Base-by-base conservation (phyloP, 2,329 filamentous ascomycete species). In the Paraconiothyrium sp. region DNA sequence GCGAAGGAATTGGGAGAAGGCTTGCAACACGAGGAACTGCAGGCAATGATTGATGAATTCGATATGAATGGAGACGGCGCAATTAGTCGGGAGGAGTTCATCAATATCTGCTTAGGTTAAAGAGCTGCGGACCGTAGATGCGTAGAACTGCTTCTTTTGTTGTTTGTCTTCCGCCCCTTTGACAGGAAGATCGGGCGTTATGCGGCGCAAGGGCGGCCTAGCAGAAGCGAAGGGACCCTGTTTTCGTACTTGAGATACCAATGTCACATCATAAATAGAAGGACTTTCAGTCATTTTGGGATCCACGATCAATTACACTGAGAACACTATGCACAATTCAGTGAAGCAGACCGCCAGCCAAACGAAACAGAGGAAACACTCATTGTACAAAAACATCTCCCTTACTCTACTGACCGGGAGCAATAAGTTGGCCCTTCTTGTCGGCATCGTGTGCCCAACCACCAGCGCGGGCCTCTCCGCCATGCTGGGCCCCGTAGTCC, bases 41-140 rank as follows among this genome's bases (percentile, higher is more conserved):
- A 88, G 70, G 93, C 93, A 67, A 99, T 99, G 95, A 95, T 99
- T 81, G 93, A 97, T 74, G 94, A 98, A 80, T 96, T 98, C 82
- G 95, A 99, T 82, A 85, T 97, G 67, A 92, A 97, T 75, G 94
- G 93, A 1, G 96, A 97, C 70, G 94, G 94, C 11, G 93, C 85
- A 60, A 89, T 90, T 67, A 85, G 83, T 51, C 77, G 85, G 70
- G 88, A 90, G 61, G 88, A 88, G 61, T 90, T 90, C 80, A 82
- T 90, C 69, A 84, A 85, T n/a, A 90, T 90, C 67, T 90, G 88
- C 76, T 80, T 89, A 77, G 81, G 81, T 16, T 76, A 48, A 65
- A 11, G 20, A 22, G 5, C 30, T 16, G 32, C 32, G 30, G 2
- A 11, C n/a, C 20, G 34, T 54, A 30, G n/a, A 16, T 44, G 14